Evolutionary conservation across 2,329 filamentous ascomycete species (phyloP).

Genomic region (Alternaria sp.): DNA sequence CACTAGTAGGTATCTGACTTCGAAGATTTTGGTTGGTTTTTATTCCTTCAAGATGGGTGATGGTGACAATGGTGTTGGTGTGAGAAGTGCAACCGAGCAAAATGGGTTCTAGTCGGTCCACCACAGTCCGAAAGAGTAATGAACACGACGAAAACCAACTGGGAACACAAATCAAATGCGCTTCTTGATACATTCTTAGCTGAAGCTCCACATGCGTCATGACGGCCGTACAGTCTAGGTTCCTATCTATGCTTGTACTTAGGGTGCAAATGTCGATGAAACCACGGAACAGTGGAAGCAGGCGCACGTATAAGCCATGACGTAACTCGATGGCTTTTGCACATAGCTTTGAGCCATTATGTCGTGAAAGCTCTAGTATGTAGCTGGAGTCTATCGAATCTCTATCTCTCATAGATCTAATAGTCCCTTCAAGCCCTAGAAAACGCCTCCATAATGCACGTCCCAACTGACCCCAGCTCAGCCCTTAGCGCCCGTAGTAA

Average conservation of each 20-base stretch:
- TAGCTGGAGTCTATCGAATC: constrained; percentile 5
- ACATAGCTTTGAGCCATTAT: not conserved
- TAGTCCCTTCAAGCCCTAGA: not conserved
- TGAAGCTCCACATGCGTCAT: not conserved
- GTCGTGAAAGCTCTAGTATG: not conserved
- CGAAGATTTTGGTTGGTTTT: not conserved
- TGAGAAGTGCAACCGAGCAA: constrained; percentile 16
- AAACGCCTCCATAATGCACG: constrained; percentile 13
- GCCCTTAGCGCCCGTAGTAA: constrained; percentile 68
- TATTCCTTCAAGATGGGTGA: not conserved
- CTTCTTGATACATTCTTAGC: not conserved
- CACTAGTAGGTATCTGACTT: not conserved
- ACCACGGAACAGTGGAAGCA: not conserved
- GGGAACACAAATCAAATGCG: not conserved
- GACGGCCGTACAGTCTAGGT: no score
- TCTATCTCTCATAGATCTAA: constrained; percentile 6
- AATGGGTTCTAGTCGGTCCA: constrained; percentile 4
- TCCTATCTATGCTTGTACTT: not conserved
- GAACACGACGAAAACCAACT: not conserved
- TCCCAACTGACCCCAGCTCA: not conserved
- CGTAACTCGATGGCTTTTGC: not conserved
- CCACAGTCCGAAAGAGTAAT: not conserved
- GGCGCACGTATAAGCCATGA: not conserved
- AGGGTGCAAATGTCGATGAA: not conserved
- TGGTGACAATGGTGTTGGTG: constrained; percentile 2